Conservation (phyloP, 257 asterid species). For the Fraxinus quadrangulata region DNA sequence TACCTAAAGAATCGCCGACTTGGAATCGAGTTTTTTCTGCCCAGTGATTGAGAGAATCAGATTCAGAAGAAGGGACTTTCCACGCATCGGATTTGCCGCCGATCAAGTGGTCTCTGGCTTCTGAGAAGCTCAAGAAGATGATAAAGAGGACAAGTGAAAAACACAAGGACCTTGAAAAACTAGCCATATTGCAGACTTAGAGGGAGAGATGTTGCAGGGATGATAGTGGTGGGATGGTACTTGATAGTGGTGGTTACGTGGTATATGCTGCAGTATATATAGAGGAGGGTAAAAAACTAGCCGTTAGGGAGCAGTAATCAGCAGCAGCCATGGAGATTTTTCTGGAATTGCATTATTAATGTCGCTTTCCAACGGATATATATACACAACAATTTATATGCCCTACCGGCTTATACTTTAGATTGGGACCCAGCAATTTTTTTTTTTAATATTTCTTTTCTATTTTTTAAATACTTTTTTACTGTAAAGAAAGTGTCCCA, state of each 20-base stretch:
- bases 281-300: neutral
- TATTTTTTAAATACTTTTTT: too few relatives aligned
- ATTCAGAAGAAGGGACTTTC: constrained; percentile 51
- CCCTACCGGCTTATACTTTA: too few relatives aligned
- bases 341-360: too few relatives aligned
- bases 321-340: too few relatives aligned
- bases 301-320: constrained; percentile 3
- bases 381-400: too few relatives aligned
- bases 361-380: neutral
- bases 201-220: neutral
- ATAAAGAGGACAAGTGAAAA: constrained; percentile 26
- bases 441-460: too few relatives aligned
- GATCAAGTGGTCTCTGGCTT: constrained; percentile 58
- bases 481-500: too few relatives aligned
- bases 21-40: constrained; percentile 63
- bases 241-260: neutral
- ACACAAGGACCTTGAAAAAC: constrained; percentile 34
- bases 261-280: neutral
- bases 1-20: constrained; percentile 76
- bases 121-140: constrained; percentile 41
- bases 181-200: constrained; percentile 11
- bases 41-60: constrained; percentile 71
- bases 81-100: constrained; percentile 63
- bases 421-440: too few relatives aligned
- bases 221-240: neutral